These are phyloP conservation scores for Gossypium raimondii DNA, from an alignment of 345 rosid species.

Conservation along the genomic window DNA sequence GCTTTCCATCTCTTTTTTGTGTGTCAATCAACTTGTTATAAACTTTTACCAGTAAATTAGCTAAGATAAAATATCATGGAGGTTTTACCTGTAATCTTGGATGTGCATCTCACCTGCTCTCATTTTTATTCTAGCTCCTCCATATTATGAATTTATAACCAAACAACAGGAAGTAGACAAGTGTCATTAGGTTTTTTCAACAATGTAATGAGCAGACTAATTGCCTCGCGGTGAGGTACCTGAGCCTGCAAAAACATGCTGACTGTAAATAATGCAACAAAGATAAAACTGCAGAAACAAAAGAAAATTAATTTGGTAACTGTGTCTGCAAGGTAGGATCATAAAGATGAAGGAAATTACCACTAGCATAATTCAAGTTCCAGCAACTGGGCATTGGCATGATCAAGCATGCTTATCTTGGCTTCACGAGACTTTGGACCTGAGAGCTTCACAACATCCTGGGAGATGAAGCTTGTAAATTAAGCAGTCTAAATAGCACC, in stretches of 20 bases:
- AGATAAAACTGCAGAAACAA: background rate
- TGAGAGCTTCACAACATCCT: slow-evolving; percentile 38
- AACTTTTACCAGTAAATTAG: background rate
- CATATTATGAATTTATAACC: background rate
- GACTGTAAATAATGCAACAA: slow-evolving; percentile 2
- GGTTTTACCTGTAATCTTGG: slow-evolving; percentile 10
- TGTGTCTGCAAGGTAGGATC: background rate
- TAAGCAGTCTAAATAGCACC: background rate
- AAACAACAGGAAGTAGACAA: background rate
- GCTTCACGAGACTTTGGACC: slow-evolving; percentile 37
- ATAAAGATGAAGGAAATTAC: background rate
- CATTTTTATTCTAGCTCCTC: background rate
- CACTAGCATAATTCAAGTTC: background rate
- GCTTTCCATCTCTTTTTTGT: background rate
- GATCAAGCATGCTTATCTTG: slow-evolving; percentile 48
- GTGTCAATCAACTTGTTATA: background rate
- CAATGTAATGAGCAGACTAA: background rate
- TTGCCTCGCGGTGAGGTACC: background rate
- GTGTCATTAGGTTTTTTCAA: background rate
- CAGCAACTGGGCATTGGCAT: slow-evolving; percentile 32
- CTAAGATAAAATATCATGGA: background rate
- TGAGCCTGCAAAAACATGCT: background rate
- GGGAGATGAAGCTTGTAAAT: slow-evolving; percentile 15
- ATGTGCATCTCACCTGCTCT: background rate
- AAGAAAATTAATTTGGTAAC: background rate